Evolutionary conservation across 352 stramenopile species (phyloP).

Genomic region (Phytopythium vexans): DNA sequence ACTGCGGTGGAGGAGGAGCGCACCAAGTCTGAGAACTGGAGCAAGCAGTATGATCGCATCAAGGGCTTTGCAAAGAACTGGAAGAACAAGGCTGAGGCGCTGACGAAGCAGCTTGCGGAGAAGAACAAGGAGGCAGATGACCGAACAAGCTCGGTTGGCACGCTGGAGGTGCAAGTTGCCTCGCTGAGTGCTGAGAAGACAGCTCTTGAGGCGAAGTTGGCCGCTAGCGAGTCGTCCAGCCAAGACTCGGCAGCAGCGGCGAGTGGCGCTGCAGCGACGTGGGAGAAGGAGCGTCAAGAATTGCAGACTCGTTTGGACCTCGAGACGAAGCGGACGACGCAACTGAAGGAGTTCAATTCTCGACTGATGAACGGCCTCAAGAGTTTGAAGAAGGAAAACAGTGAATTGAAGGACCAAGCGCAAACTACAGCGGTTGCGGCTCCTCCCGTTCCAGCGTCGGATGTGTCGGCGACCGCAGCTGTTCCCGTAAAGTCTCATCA

Average conservation of each 20-base stretch:
- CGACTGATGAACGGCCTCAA: conserved; percentile 69
- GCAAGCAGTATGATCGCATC: conserved; percentile 76
- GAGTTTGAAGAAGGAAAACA: conserved; percentile 73
- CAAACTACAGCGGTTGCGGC: conserved; percentile 8
- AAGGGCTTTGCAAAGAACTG: conserved; percentile 82
- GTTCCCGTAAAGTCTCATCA: background rate
- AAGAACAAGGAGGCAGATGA: conserved; percentile 67
- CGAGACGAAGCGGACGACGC: conserved; percentile 59
- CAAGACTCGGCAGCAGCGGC: conserved; percentile 27
- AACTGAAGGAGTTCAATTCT: conserved; percentile 75
- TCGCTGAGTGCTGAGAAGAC: conserved; percentile 36
- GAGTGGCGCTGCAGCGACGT: conserved; percentile 29
- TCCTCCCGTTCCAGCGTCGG: conserved; percentile 1
- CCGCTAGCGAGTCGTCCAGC: conserved; percentile 32
- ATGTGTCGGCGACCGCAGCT: background rate
- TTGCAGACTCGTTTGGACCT: conserved; percentile 55
- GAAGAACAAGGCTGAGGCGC: conserved; percentile 69
- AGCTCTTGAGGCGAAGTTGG: conserved; percentile 40
- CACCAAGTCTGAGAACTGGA: conserved; percentile 62
- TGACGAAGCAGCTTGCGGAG: conserved; percentile 62
- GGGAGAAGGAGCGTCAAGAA: conserved; percentile 59
- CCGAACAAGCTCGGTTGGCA: conserved; percentile 27
- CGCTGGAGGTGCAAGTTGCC: conserved; percentile 32
- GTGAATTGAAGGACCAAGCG: conserved; percentile 61
- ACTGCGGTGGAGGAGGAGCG: conserved; percentile 63